A percentile compares a stretch with the other conserved stretches of the same genome.
These are phyloP conservation scores for Neoarthrinium moseri DNA, from an alignment of 2,329 filamentous ascomycete species.

Conservation along the genomic window DNA sequence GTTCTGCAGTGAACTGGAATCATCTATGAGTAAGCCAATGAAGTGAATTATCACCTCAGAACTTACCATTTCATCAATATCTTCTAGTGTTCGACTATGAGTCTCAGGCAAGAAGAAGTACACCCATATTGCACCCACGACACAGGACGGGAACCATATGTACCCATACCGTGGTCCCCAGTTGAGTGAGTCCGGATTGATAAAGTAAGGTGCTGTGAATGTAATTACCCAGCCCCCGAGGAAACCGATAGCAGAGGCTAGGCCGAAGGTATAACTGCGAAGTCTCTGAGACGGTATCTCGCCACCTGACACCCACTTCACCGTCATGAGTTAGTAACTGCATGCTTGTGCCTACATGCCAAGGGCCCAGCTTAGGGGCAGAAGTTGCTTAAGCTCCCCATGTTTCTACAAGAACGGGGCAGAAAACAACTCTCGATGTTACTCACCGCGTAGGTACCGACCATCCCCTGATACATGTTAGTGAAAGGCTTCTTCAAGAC, in stretches of 20 bases:
- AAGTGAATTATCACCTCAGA: too few species aligned
- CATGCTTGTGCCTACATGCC: too few species aligned
- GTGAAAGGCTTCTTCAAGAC: too few species aligned
- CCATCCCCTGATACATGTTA: conserved; percentile 42
- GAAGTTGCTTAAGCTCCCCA: too few species aligned
- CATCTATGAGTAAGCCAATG: too few species aligned
- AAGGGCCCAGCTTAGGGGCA: too few species aligned
- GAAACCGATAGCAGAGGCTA: conserved; percentile 46
- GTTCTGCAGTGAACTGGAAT: too few species aligned
- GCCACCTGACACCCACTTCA: conserved; percentile 51
- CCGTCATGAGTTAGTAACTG: too few species aligned
- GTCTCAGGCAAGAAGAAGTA: conserved; percentile 46
- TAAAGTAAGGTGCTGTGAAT: conserved; percentile 54
- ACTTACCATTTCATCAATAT: conserved; percentile 46
- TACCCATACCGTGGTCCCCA: conserved; percentile 53
- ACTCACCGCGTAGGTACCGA: conserved; percentile 48
- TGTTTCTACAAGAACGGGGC: too few species aligned
- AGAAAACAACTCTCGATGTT: too few species aligned
- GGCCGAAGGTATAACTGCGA: conserved; percentile 50
- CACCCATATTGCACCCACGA: conserved; percentile 27
- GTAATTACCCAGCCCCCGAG: conserved; percentile 50
- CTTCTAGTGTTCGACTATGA: conserved; percentile 44
- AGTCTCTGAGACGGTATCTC: conserved; percentile 52
- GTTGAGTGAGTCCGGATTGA: conserved; percentile 47
- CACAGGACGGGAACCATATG: conserved; percentile 41